Evolutionary conservation across 345 rosid genomes (phyloP), one percentile per base, ranked within the genome.

Genomic region (Bruguiera parviflora): DNA sequence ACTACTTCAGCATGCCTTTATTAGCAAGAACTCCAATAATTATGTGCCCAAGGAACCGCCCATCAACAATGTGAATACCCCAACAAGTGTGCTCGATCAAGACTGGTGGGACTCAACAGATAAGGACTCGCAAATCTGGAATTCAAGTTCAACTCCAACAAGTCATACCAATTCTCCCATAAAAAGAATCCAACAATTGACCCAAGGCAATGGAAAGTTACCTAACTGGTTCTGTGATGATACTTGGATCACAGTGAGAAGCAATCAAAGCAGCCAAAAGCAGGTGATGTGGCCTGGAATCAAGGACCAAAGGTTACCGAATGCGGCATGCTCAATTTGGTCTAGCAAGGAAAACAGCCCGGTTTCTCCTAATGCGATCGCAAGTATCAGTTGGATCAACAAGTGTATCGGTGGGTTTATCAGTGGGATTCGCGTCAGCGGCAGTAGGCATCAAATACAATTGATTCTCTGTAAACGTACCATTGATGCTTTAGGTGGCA

Each of bases 161-260:
- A 49, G 22, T 24, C n/a, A 55, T 58, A n/a, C 18, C 0, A n/a
- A 1, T 43, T 64, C 75, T 75, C 70, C 82, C 1, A 8, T 16
- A 63, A 68, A 77, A 67, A 86, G 88, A 64, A 81, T 85, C 28
- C 51, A 27, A 68, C 63, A 75, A 53, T 66, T 83, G 82, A 53
- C 73, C n/a, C 66, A 63, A 24, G 75, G 21, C 25, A 53, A 52
- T 32, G 22, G 8, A 43, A 33, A 20, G 8, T 28, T 58, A 52
- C 71, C 64, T 22, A 63, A 47, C 22, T 82, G 84, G 92, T 63
- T 61, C 32, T 65, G 51, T 66, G 85, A 82, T 66, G 85, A 77
- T 51, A 68, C 35, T 37, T 88, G 90, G 92, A 21, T 73, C 29
- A 78, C 85, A 0, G 86, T 88, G 21, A 79, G 92, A 74, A 67